A percentile compares a stretch with the other conserved stretches of the same genome.
Evolutionary conservation across 23 red algal genomes (phyloP).

Genomic region (Chondrus crispus): DNA sequence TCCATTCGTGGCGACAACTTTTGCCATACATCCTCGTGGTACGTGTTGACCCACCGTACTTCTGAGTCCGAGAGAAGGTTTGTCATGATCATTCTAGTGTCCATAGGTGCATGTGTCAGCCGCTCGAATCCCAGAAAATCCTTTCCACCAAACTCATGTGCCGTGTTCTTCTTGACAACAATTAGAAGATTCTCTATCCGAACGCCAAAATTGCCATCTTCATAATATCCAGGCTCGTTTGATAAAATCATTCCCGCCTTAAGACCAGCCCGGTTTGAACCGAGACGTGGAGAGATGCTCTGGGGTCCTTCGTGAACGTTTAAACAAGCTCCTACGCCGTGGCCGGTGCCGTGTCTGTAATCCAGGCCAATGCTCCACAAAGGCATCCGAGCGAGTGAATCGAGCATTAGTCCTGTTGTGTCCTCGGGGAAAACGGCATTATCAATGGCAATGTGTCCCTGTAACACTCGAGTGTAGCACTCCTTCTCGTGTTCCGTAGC

Average conservation of each 20-base stretch:
- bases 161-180: slow-evolving; percentile 65
- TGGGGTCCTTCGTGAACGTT: slow-evolving; percentile 99
- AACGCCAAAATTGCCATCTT: slow-evolving; percentile 84
- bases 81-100: slow-evolving; percentile 56
- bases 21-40: slow-evolving; percentile 76
- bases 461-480: slow-evolving; percentile 77
- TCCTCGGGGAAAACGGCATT: slow-evolving; percentile 83
- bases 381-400: slow-evolving; percentile 71
- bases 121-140: slow-evolving; percentile 80
- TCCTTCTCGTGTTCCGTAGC: slow-evolving; percentile 55
- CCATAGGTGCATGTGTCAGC: slow-evolving; percentile 84
- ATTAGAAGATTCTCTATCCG: slow-evolving; percentile 89
- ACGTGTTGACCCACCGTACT: slow-evolving; percentile 84
- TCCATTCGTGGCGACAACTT: slow-evolving; percentile 58
- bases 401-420: slow-evolving; percentile 83
- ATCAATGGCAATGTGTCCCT: slow-evolving; percentile 89
- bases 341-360: slow-evolving; percentile 96
- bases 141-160: slow-evolving; percentile 63
- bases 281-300: slow-evolving; percentile 70
- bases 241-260: slow-evolving; percentile 83
- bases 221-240: slow-evolving; percentile 98
- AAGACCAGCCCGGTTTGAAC: slow-evolving; percentile 51
- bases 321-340: slow-evolving; percentile 91
- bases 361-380: slow-evolving; percentile 92
- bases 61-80: slow-evolving; percentile 56